Evolutionary conservation across 495 filamentous ascomycete species (phyloP).

Genomic region (Talaromyces trachyspermus): DNA sequence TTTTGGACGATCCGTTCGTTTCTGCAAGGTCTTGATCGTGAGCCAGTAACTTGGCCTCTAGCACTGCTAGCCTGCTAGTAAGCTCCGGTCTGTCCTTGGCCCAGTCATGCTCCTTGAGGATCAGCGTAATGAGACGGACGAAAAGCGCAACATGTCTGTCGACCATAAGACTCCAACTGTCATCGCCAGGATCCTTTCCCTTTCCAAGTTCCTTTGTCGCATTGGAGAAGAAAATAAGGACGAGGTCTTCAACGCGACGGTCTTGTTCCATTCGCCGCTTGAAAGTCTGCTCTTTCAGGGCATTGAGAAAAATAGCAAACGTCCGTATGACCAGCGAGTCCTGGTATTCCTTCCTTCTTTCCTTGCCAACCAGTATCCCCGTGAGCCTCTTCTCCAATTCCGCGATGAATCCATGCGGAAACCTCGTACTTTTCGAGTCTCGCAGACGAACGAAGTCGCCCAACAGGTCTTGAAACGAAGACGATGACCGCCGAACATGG

Average conservation of each 20-base stretch:
- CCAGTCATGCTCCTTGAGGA: slow-evolving; percentile 74
- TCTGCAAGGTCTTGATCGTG: slow-evolving; percentile 81
- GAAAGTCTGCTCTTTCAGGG: slow-evolving; percentile 63
- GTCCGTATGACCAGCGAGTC: slow-evolving; percentile 70
- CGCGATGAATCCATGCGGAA: slow-evolving; percentile 70
- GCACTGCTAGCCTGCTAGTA: slow-evolving; percentile 61
- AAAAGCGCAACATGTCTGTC: slow-evolving; percentile 95
- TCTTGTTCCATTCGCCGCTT: slow-evolving; percentile 84
- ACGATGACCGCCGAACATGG: slow-evolving; percentile 58
- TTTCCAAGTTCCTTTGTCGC: slow-evolving; percentile 82
- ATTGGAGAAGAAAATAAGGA: slow-evolving; percentile 84
- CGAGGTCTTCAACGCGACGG: slow-evolving; percentile 80
- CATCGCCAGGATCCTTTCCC: slow-evolving; percentile 73
- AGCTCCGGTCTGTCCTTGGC: slow-evolving; percentile 77
- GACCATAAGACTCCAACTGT: slow-evolving; percentile 85
- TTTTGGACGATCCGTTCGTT: slow-evolving; percentile 47
- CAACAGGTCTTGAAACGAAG: slow-evolving; percentile 62
- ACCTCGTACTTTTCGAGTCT: slow-evolving; percentile 68
- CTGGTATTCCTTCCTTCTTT: slow-evolving; percentile 69
- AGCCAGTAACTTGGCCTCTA: slow-evolving; percentile 91
- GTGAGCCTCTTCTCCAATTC: slow-evolving; percentile 63
- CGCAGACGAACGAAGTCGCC: slow-evolving; percentile 69
- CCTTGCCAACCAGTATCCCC: slow-evolving; percentile 58
- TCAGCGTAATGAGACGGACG: slow-evolving; percentile 73
- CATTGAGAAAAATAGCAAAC: slow-evolving; percentile 74